Evolutionary conservation across 31 red algal genomes (phyloP).

Genomic region (Pterothamnion heteromorphum): DNA sequence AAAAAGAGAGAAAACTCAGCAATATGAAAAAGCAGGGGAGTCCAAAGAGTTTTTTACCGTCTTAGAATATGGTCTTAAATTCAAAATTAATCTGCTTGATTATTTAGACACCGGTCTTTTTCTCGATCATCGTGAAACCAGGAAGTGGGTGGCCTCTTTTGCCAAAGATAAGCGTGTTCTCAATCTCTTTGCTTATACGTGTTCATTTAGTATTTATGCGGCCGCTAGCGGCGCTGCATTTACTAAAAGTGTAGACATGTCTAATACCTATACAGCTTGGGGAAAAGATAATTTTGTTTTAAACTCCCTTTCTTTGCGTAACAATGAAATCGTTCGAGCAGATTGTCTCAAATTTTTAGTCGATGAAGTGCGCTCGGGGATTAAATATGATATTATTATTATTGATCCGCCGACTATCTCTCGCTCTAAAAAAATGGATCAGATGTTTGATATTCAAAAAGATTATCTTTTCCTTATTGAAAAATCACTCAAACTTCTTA

Average conservation of each 20-base stretch:
- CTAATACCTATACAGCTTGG: conserved; percentile 10
- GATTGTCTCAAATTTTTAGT: neutral
- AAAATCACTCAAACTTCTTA: neutral
- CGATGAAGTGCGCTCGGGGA: neutral
- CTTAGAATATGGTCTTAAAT: neutral
- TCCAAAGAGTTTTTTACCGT: neutral
- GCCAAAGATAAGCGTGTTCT: neutral
- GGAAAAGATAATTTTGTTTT: neutral
- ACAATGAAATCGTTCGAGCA: neutral
- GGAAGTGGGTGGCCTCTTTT: neutral
- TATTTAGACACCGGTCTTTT: conserved; percentile 42
- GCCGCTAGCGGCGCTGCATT: neutral
- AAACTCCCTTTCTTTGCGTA: neutral
- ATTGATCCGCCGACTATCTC: conserved; percentile 21
- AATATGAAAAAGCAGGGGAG: neutral
- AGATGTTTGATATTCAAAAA: neutral
- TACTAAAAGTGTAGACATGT: neutral
- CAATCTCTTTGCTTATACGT: conserved; percentile 24
- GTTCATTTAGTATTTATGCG: neutral
- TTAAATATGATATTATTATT: neutral
- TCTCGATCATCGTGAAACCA: conserved; percentile 25
- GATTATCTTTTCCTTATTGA: neutral
- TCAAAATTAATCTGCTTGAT: neutral
- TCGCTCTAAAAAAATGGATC: neutral
- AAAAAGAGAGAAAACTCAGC: neutral